These are phyloP conservation scores for Pythium brassicae DNA, from an alignment of 352 stramenopile genomes.

Conservation along the genomic window DNA sequence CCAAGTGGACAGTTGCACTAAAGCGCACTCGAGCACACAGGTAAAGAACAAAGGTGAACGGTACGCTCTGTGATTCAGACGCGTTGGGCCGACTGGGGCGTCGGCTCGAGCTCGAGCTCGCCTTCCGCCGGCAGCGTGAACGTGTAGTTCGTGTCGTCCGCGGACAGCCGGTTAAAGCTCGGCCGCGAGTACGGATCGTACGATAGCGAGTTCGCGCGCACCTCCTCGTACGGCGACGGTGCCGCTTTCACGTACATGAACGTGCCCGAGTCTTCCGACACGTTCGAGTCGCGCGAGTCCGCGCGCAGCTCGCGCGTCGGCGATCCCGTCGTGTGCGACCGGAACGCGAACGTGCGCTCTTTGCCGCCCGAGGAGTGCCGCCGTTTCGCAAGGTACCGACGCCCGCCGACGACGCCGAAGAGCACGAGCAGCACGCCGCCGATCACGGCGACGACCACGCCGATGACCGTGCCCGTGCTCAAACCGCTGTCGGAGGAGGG, in stretches of 20 bases:
- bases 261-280: constrained; percentile 36
- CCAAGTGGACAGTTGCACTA: too few species aligned
- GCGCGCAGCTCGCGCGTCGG: constrained; percentile 32
- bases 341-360: constrained; percentile 36
- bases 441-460: constrained; percentile 26
- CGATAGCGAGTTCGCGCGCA: constrained; percentile 38
- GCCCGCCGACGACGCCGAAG: constrained; percentile 19
- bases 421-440: constrained; percentile 24
- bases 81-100: neutral
- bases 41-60: too few species aligned
- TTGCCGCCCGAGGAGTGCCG: constrained; percentile 14
- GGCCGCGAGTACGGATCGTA: constrained; percentile 40
- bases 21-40: too few species aligned
- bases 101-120: neutral
- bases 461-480: constrained; percentile 24
- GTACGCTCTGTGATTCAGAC: too few species aligned
- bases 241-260: constrained; percentile 53
- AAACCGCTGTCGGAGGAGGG: constrained; percentile 18
- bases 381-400: constrained; percentile 15
- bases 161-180: constrained; percentile 22
- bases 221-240: constrained; percentile 28
- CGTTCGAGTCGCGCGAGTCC: constrained; percentile 28
- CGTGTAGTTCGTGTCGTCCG: constrained; percentile 30
- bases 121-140: constrained; percentile 29
- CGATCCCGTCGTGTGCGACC: constrained; percentile 25